Conservation (phyloP, 352 stramenopile species). For the Globisporangium barbulae region DNA sequence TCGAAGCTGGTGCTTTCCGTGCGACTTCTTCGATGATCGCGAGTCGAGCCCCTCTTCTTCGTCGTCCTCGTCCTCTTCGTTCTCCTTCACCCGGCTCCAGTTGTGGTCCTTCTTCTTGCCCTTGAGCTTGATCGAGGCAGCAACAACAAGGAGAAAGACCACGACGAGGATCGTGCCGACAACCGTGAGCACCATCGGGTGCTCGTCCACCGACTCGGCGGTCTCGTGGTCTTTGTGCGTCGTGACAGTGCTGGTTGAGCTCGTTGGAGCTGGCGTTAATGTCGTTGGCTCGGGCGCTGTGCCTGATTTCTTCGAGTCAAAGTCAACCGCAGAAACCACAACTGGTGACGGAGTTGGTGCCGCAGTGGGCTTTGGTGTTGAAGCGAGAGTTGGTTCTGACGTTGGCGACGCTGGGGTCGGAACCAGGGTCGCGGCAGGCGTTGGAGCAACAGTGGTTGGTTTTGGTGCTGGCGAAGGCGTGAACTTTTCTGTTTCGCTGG, state of each 20-base stretch:
- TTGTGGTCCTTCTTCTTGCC: slow-evolving; percentile 49
- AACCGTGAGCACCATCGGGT: slow-evolving; percentile 72
- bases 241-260: slow-evolving; percentile 9
- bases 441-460: slow-evolving; percentile 5
- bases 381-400: slow-evolving; percentile 2
- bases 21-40: slow-evolving; percentile 17
- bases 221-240: slow-evolving; percentile 25
- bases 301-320: not conserved
- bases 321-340: not conserved
- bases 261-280: slow-evolving; percentile 10
- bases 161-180: slow-evolving; percentile 68
- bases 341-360: slow-evolving; percentile 4
- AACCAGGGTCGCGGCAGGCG: not conserved
- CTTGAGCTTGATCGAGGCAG: slow-evolving; percentile 60
- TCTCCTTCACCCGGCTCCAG: slow-evolving; percentile 70
- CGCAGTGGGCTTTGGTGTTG: slow-evolving; percentile 3
- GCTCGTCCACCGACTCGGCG: slow-evolving; percentile 24
- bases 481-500: not conserved
- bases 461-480: slow-evolving; percentile 8
- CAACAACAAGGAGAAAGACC: slow-evolving; percentile 65
- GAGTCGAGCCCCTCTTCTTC: slow-evolving; percentile 37
- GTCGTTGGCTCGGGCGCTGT: not conserved
- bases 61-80: slow-evolving; percentile 67
- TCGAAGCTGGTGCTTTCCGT: slow-evolving; percentile 38
- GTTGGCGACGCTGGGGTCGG: slow-evolving; percentile 12